A percentile compares a stretch with the other conserved stretches of the same genome.
phyloP scores from a whole-genome alignment of 2,329 filamentous ascomycete species.

The Simplicillium sp. region DNA sequence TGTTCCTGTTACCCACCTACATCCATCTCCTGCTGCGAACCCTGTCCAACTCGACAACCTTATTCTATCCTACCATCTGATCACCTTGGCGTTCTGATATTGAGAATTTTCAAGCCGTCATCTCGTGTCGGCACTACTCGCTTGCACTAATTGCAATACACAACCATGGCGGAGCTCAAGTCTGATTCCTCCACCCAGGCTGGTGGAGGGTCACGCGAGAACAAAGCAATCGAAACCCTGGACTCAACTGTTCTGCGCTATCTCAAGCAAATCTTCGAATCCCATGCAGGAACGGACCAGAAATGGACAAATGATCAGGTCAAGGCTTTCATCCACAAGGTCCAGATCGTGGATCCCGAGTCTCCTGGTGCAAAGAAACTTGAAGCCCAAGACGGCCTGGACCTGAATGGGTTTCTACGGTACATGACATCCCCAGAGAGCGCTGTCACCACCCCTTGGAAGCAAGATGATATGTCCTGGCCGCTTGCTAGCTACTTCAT shows the following conservation, averaged over 20 bases:
- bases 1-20: too few relatives aligned
- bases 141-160: too few relatives aligned
- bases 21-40: too few relatives aligned
- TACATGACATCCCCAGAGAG: slow-evolving; percentile 46
- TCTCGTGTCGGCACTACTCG: too few relatives aligned
- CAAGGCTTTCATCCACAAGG: slow-evolving; percentile 27
- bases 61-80: too few relatives aligned
- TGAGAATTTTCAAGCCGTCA: too few relatives aligned
- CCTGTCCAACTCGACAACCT: too few relatives aligned
- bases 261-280: slow-evolving; percentile 29
- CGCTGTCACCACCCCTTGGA: slow-evolving; percentile 29
- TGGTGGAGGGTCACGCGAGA: neutral
- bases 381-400: slow-evolving; percentile 23
- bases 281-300: slow-evolving; percentile 22
- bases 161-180: too few relatives aligned
- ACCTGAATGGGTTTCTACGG: slow-evolving; percentile 38
- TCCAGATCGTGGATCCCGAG: slow-evolving; percentile 19
- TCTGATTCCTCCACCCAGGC: neutral
- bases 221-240: slow-evolving; percentile 19
- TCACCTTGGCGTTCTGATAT: too few relatives aligned
- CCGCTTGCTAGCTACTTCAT: slow-evolving; percentile 89
- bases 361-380: slow-evolving; percentile 10
- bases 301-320: slow-evolving; percentile 32
- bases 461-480: slow-evolving; percentile 50
- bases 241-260: slow-evolving; percentile 24